Conservation (phyloP, 169 alveolate genomes). For the Plasmodium vinckei region DNA sequence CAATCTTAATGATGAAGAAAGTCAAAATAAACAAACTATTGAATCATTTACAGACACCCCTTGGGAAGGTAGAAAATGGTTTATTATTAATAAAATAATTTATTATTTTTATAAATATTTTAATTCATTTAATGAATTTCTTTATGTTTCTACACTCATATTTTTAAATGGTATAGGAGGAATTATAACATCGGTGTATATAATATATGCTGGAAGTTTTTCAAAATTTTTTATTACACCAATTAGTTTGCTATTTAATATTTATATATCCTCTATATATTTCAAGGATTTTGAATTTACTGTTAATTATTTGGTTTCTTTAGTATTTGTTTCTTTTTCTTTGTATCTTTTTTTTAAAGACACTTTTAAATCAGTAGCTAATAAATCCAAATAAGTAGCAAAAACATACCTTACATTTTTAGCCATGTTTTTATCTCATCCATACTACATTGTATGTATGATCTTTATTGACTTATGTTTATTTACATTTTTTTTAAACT, state of each 20-base stretch:
- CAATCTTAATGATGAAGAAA: background rate
- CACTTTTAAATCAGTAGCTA: background rate
- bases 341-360: conserved; percentile 29
- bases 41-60: no score
- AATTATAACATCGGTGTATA: conserved; percentile 27
- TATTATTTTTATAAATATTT: conserved; percentile 13
- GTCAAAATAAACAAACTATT: background rate
- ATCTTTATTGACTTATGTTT: no score
- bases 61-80: background rate
- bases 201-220: conserved; percentile 36
- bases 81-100: conserved; percentile 1
- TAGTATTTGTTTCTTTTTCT: conserved; percentile 51
- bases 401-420: no score
- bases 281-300: conserved; percentile 63
- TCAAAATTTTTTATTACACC: conserved; percentile 64
- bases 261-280: conserved; percentile 56
- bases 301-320: conserved; percentile 36
- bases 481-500: no score
- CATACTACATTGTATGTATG: no score
- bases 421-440: no score
- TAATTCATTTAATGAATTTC: conserved; percentile 40
- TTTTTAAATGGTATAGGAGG: conserved; percentile 49
- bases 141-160: conserved; percentile 14
- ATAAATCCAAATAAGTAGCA: background rate
- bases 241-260: conserved; percentile 43